Percentiles rank a stretch among this genome's conserved stretches.
Evolutionary conservation across 805 yeast species (phyloP).

Genomic region (Lipomyces kockii): DNA sequence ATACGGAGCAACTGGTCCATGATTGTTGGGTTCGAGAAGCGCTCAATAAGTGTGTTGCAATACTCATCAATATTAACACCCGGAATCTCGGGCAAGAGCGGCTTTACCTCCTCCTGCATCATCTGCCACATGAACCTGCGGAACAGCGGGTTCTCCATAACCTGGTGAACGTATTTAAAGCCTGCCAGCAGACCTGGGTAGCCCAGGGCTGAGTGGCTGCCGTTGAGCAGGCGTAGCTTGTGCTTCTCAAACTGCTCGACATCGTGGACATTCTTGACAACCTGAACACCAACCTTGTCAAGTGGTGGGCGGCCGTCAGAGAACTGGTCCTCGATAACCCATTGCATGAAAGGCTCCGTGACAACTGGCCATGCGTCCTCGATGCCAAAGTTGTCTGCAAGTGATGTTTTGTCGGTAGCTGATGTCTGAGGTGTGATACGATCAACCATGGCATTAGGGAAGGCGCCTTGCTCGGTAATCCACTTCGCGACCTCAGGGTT

Average conservation of each 20-base stretch:
- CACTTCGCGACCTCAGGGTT: conserved; percentile 10
- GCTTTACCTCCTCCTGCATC: conserved; percentile 7
- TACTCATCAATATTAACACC: conserved; percentile 6
- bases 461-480: conserved; percentile 11
- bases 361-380: conserved; percentile 12
- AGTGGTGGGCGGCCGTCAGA: conserved; percentile 8
- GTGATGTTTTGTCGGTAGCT: conserved; percentile 9
- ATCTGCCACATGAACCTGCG: conserved; percentile 8
- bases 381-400: conserved; percentile 5
- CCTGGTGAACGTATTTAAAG: conserved; percentile 8
- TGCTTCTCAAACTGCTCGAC: conserved; percentile 8
- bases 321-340: conserved; percentile 9
- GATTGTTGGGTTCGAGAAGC: conserved; percentile 9
- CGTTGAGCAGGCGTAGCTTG: conserved; percentile 9
- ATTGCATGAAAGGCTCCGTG: conserved; percentile 11
- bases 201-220: conserved; percentile 11
- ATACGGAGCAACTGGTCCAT: conserved; percentile 8
- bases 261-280: conserved; percentile 7
- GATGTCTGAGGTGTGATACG: conserved; percentile 11
- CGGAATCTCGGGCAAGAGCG: conserved; percentile 9
- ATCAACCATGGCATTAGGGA: conserved; percentile 8
- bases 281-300: conserved; percentile 10
- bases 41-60: conserved; percentile 8
- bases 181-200: conserved; percentile 8
- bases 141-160: conserved; percentile 9